Evolutionary conservation across 352 stramenopile species (phyloP), one percentile per base, ranked within the genome.

Genomic region (Pythium oligandrum): DNA sequence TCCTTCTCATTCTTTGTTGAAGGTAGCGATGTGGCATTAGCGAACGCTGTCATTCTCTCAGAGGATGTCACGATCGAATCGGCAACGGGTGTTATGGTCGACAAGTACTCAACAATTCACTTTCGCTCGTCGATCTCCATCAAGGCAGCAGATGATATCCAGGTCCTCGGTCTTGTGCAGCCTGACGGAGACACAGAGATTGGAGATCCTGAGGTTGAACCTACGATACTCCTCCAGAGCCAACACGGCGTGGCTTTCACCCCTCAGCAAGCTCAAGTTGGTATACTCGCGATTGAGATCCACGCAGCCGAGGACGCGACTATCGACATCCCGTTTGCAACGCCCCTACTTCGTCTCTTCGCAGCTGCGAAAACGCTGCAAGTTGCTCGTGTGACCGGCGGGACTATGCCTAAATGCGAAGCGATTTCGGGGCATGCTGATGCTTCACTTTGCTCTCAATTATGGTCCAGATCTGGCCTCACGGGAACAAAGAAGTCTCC

Each of bases 71-170:
- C 12, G 1, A 39, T 68, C 10, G 47, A 33, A 17, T 45, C 49
- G 11, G 12, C 39, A 3, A 51, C 51, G 3, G 56, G 36, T 26
- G 11, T 66, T 34, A 48, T 61, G 2, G 61, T 92, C 48, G 82
- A 92, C 51, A 84, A 85, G 45, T 92, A 79, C 57, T 84, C 82
- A 1, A 70, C 78, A 11, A 50, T 84, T n/a, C 83, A 88, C 44
- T 89, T 91, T 53, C 68, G 53, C 31, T 40, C 45, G 9, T 48
- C 58, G 45, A 40, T 88, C 9, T 54, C 54, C 36, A 62, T 75
- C 1, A 47, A 71, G 53, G 69, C 71, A 4, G 59, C 56, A 9
- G 48, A 43, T 6, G 61, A 68, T 50, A 39, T 68, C 1, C 55
- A 64, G 12, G 52, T 68, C 11, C 34, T 64, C n/a, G 55, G 61